These are phyloP conservation scores for Tetrahymena elliotti DNA, from an alignment of 73 alveolate species.

Conservation along the genomic window DNA sequence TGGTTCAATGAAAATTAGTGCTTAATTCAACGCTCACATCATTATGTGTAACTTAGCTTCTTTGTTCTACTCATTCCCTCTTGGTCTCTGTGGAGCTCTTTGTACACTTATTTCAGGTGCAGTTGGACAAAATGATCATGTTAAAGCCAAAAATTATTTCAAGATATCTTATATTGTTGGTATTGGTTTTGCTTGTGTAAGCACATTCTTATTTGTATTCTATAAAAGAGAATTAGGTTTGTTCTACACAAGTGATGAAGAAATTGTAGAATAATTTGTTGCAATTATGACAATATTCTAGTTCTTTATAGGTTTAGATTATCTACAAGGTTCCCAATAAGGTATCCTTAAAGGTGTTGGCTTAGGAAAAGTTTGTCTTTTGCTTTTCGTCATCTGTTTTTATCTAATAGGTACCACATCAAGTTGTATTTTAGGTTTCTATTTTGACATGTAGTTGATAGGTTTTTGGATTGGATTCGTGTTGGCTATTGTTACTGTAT, in stretches of 20 bases:
- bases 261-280: background rate
- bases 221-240: background rate
- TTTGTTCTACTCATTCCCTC: background rate
- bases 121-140: background rate
- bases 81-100: constrained; percentile 1
- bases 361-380: background rate
- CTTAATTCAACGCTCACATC: background rate
- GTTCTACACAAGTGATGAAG: background rate
- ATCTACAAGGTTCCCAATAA: background rate
- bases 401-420: background rate
- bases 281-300: background rate
- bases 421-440: background rate
- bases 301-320: background rate
- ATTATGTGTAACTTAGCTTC: background rate
- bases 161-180: background rate
- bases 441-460: background rate
- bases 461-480: background rate
- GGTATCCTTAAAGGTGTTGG: background rate
- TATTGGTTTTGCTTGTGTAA: background rate
- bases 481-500: background rate
- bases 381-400: background rate
- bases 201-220: background rate
- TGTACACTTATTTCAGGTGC: background rate
- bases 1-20: background rate
- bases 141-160: background rate